phyloP scores from a whole-genome alignment of 805 yeast genomes.

The Lachancea waltii region DNA sequence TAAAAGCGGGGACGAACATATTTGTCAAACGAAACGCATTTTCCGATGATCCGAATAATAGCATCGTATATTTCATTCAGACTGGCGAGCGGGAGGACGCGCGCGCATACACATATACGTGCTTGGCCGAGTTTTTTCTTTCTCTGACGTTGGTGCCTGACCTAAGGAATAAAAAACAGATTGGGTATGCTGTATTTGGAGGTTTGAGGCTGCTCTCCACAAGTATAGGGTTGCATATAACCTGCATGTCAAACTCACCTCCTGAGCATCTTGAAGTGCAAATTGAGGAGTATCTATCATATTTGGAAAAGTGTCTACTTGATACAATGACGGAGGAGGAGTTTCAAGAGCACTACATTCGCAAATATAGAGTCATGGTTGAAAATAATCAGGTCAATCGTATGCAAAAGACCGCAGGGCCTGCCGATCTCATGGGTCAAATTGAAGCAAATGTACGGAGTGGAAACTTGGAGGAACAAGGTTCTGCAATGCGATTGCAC shows the following conservation, averaged over 20 bases:
- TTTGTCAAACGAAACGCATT: constrained; percentile 33
- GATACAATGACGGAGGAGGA: constrained; percentile 27
- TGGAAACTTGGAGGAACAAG: constrained; percentile 22
- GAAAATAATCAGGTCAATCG: constrained; percentile 9
- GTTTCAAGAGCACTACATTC: constrained; percentile 34
- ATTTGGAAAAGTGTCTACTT: constrained; percentile 35
- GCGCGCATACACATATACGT: constrained; percentile 36
- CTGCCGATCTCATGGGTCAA: constrained; percentile 33
- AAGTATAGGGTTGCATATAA: constrained; percentile 53
- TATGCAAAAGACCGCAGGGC: constrained; percentile 24
- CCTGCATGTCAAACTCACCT: constrained; percentile 46
- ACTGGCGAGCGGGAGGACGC: constrained; percentile 42
- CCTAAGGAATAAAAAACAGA: constrained; percentile 47
- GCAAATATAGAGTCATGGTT: constrained; percentile 33
- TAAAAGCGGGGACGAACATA: constrained; percentile 36
- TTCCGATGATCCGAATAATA: constrained; percentile 43
- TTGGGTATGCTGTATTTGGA: constrained; percentile 58
- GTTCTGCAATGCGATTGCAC: constrained; percentile 37
- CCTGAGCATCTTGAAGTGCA: constrained; percentile 39
- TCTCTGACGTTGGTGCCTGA: constrained; percentile 39
- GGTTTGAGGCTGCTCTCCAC: constrained; percentile 47
- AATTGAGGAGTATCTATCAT: constrained; percentile 42
- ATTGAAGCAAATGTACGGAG: constrained; percentile 33
- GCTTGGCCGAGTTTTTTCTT: constrained; percentile 42
- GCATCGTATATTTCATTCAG: constrained; percentile 51